phyloP scores from a whole-genome alignment of 345 rosid species.

The Turritis glabra region DNA sequence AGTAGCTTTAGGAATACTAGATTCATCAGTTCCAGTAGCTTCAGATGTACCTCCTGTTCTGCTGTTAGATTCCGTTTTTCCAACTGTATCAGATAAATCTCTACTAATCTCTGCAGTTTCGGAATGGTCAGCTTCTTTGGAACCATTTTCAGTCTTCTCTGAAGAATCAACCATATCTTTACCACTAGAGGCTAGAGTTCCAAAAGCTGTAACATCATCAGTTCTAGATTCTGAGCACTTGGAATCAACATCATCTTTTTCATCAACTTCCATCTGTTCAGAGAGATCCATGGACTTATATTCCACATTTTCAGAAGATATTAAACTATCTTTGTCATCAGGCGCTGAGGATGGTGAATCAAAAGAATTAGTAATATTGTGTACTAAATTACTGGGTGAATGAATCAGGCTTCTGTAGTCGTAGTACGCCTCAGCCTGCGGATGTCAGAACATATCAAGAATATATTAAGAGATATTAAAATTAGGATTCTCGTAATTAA shows the following conservation, averaged over 20 bases:
- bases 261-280: conserved; percentile 31
- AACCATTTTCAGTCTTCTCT: conserved; percentile 19
- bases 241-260: conserved; percentile 22
- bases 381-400: conserved; percentile 18
- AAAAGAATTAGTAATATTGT: conserved; percentile 15
- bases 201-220: conserved; percentile 27
- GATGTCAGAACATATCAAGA: conserved; percentile 22
- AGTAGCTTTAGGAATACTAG: not conserved
- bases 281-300: conserved; percentile 33
- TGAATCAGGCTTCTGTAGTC: conserved; percentile 31
- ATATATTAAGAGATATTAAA: conserved; percentile 11
- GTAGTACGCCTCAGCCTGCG: conserved; percentile 39
- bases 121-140: conserved; percentile 18
- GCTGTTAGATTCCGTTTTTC: not conserved
- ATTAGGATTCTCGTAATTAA: not conserved
- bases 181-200: conserved; percentile 19
- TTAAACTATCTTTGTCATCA: conserved; percentile 30
- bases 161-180: conserved; percentile 25
- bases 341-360: conserved; percentile 28
- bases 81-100: conserved; percentile 15
- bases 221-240: conserved; percentile 23
- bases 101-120: conserved; percentile 20
- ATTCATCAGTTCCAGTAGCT: conserved; percentile 11
- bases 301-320: conserved; percentile 37
- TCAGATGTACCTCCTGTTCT: conserved; percentile 14